Conservation (phyloP, 345 rosid species). For the Murraya koenigii region DNA sequence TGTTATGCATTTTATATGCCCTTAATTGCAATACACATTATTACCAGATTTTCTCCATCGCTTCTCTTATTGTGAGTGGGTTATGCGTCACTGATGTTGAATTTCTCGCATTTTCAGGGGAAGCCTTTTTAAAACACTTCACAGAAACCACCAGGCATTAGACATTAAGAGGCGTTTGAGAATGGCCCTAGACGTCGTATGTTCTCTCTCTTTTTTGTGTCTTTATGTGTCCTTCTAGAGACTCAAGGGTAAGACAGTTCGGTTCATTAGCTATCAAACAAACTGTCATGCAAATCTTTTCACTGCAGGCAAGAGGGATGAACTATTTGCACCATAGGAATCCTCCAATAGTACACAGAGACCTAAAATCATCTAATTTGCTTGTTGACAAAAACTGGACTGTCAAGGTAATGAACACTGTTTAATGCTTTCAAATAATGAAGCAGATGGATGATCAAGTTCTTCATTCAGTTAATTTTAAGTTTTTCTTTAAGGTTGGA, state of each 20-base stretch:
- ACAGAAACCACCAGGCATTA: constrained; percentile 62
- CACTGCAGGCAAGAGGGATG: constrained; percentile 86
- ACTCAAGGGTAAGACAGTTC: background rate
- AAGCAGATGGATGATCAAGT: background rate
- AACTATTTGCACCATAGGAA: constrained; percentile 86
- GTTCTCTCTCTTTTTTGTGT: constrained; percentile 21
- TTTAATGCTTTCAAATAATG: background rate
- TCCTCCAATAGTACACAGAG: constrained; percentile 88
- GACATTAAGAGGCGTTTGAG: constrained; percentile 66
- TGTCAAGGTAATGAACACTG: constrained; percentile 56
- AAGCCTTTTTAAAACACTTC: constrained; percentile 88
- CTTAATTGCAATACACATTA: background rate
- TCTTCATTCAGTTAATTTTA: constrained; percentile 6
- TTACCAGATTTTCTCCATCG: too few relatives aligned
- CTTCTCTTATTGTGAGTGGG: background rate
- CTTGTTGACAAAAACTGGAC: constrained; percentile 89
- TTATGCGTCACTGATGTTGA: background rate
- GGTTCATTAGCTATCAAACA: background rate
- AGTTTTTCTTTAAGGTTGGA: constrained; percentile 52
- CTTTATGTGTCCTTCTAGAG: background rate
- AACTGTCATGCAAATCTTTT: too few relatives aligned
- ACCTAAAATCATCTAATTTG: constrained; percentile 87
- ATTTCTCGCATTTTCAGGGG: constrained; percentile 49
- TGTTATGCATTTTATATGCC: background rate
- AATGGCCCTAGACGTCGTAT: constrained; percentile 90